phyloP scores from a whole-genome alignment of 345 rosid genomes.

The Eucalyptus pumila region DNA sequence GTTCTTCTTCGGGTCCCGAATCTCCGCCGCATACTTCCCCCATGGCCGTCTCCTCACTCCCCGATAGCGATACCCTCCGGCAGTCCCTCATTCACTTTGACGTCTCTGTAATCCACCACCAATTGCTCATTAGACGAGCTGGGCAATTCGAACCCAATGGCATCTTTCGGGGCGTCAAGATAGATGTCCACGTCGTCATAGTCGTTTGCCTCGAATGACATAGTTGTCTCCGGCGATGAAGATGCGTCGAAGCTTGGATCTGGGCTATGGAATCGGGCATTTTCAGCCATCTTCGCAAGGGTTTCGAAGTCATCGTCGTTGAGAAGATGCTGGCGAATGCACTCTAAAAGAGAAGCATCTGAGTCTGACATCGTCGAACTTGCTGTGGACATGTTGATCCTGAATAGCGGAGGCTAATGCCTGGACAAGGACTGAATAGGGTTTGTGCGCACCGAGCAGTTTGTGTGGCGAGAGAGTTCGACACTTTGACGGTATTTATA shows the following conservation, averaged over 20 bases:
- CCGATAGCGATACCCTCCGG: not conserved
- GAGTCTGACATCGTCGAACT: not conserved
- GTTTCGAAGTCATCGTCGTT: not conserved
- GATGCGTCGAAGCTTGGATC: not conserved
- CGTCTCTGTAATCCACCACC: not conserved
- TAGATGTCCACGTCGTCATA: not conserved
- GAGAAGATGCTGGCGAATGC: not conserved
- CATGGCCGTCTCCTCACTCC: conserved; percentile 34
- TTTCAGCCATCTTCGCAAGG: not conserved
- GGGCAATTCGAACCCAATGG: not conserved
- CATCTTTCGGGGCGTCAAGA: not conserved
- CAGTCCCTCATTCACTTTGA: not conserved
- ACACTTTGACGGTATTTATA: not conserved
- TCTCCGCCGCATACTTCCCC: conserved; percentile 81
- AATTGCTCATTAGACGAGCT: not conserved
- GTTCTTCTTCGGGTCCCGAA: conserved; percentile 56
- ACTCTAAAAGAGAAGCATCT: not conserved
- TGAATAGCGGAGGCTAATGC: not conserved
- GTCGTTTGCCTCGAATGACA: not conserved
- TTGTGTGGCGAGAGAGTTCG: not conserved
- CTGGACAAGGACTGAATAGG: not conserved
- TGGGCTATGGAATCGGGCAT: not conserved
- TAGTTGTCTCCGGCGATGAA: not conserved
- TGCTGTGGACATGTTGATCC: not conserved
- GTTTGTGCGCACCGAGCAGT: not conserved